Base-by-base conservation (phyloP, 208 protist genomes). In the Trichomonas tenax region DNA sequence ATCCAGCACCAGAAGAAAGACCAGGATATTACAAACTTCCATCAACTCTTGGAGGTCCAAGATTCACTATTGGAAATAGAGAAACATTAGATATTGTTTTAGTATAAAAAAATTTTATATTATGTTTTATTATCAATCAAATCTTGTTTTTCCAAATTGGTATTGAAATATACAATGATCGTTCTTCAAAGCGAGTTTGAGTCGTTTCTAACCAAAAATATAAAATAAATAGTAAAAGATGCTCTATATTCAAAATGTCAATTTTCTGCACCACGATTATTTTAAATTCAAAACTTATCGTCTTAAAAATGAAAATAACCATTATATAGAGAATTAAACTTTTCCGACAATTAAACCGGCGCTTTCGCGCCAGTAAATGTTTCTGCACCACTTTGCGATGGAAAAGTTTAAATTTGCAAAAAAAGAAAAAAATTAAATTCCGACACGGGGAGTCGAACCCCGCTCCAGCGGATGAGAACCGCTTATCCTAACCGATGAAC, bases 361-460 rank as follows among this genome's bases (percentile, higher is more conserved):
- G n/a, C n/a, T n/a, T n/a, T n/a, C n/a, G n/a, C n/a, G n/a, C n/a
- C n/a, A n/a, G n/a, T n/a, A n/a, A n/a, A n/a, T n/a, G n/a, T n/a
- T n/a, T n/a, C n/a, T n/a, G n/a, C n/a, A n/a, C n/a, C n/a, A n/a
- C n/a, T n/a, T n/a, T n/a, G n/a, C n/a, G n/a, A n/a, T n/a, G n/a
- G n/a, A n/a, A n/a, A n/a, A n/a, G n/a, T n/a, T n/a, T n/a, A n/a
- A n/a, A n/a, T n/a, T n/a, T n/a, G n/a, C n/a, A n/a, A n/a, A n/a
- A n/a, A n/a, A n/a, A n/a, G 11, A 82, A 82, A 82, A 9, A 36
- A 82, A 82, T 34, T 34, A 36, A 31, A 82, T 46, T 89, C 82
- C 82, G 82, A 89, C 82, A 46, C 82, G 82, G 82, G 82, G 82
- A 89, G 82, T 89, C 82, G 82, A 89, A 89, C 82, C 82, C 82